A percentile compares a stretch with the other conserved stretches of the same genome.
phyloP scores from a whole-genome alignment of 164 flowering plant genomes.

The Sextonia rubra region DNA sequence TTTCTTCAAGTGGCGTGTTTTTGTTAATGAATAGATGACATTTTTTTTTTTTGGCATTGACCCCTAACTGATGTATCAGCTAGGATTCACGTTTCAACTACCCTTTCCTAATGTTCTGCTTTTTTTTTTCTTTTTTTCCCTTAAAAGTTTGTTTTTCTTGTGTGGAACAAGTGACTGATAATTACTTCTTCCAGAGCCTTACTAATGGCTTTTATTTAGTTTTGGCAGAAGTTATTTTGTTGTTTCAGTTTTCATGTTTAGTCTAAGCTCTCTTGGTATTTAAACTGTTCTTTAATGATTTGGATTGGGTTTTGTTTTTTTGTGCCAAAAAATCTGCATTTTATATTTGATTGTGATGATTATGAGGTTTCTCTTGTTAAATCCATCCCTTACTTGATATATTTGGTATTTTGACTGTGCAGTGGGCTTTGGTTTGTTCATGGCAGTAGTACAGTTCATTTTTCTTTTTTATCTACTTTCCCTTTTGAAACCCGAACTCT shows the following conservation, averaged over 20 bases:
- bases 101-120: neutral
- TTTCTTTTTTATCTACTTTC: neutral
- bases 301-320: neutral
- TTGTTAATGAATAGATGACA: no score
- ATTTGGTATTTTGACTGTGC: neutral
- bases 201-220: no score
- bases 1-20: no score
- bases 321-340: neutral
- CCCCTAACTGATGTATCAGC: neutral
- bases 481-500: neutral
- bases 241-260: neutral
- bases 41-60: neutral
- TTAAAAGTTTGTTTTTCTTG: no score
- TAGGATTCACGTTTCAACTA: neutral
- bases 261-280: neutral
- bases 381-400: neutral
- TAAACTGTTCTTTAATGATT: neutral
- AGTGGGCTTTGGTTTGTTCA: neutral
- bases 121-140: no score
- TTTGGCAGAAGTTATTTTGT: neutral
- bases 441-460: neutral
- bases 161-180: no score
- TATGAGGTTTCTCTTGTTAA: constrained; percentile 5
- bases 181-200: no score
- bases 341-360: neutral